Conservation (phyloP, 495 filamentous ascomycete species). For the Neurospora sp. region DNA sequence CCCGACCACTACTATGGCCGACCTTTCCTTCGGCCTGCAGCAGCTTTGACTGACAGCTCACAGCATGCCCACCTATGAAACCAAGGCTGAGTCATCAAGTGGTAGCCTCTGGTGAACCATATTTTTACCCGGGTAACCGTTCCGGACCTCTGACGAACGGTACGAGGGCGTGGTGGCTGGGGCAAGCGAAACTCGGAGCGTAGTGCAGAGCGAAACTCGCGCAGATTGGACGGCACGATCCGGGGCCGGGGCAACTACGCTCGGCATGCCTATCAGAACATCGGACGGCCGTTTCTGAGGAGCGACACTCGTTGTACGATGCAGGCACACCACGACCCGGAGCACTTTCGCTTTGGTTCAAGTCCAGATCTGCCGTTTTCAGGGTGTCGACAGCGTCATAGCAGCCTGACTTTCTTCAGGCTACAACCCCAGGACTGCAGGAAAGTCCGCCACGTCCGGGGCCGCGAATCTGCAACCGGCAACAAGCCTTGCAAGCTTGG, state of each 20-base stretch:
- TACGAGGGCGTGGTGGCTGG: constrained; percentile 6
- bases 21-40: neutral
- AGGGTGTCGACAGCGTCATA: constrained; percentile 12
- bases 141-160: constrained; percentile 1
- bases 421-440: constrained; percentile 11
- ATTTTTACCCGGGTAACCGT: neutral
- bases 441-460: constrained; percentile 13
- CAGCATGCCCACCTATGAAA: neutral
- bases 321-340: constrained; percentile 15
- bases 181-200: neutral
- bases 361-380: constrained; percentile 11
- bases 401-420: constrained; percentile 12
- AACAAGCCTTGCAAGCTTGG: neutral
- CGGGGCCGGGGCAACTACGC: constrained; percentile 3
- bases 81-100: constrained; percentile 9
- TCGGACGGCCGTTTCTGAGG: constrained; percentile 5
- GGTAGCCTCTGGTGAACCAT: constrained; percentile 1
- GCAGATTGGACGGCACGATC: constrained; percentile 1
- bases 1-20: neutral
- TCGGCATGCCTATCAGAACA: constrained; percentile 13
- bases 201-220: neutral
- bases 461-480: neutral
- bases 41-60: constrained; percentile 3
- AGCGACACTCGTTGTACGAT: constrained; percentile 10
- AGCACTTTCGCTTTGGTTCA: constrained; percentile 12